phyloP scores from a whole-genome alignment of 2,329 filamentous ascomycete genomes.

The Phyllosticta citriasiana region DNA sequence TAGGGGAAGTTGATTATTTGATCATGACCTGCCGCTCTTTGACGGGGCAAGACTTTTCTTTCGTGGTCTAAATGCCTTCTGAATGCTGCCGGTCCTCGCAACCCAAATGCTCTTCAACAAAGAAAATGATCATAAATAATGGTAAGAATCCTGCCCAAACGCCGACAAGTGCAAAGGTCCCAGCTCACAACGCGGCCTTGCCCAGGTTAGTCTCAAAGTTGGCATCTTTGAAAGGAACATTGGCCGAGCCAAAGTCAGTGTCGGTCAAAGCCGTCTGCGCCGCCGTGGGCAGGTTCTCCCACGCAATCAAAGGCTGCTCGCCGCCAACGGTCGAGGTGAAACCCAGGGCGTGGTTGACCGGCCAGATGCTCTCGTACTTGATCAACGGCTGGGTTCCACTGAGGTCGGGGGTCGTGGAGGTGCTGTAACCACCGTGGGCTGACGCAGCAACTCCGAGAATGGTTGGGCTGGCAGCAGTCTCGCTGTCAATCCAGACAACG shows the following conservation, averaged over 20 bases:
- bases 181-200: conserved; percentile 16
- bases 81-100: too few species aligned
- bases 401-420: conserved; percentile 32
- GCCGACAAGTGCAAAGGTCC: background rate
- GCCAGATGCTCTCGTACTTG: conserved; percentile 40
- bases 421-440: conserved; percentile 41
- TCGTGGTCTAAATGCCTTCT: too few species aligned
- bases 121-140: too few species aligned
- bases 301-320: conserved; percentile 39
- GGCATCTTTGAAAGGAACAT: conserved; percentile 38
- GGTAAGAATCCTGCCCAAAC: background rate
- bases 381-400: conserved; percentile 37
- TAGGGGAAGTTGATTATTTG: background rate
- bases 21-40: background rate
- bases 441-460: conserved; percentile 43
- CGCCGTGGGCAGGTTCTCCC: conserved; percentile 37
- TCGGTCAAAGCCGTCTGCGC: conserved; percentile 34
- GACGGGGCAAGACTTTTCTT: background rate
- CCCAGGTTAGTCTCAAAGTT: conserved; percentile 39
- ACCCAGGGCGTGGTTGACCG: conserved; percentile 38
- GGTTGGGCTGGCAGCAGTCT: conserved; percentile 29
- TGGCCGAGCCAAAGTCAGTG: conserved; percentile 38
- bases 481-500: conserved; percentile 40
- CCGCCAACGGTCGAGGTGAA: conserved; percentile 33
- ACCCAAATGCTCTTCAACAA: too few species aligned